phyloP scores from a whole-genome alignment of 2,329 filamentous ascomycete species.

The Apiospora hydei region DNA sequence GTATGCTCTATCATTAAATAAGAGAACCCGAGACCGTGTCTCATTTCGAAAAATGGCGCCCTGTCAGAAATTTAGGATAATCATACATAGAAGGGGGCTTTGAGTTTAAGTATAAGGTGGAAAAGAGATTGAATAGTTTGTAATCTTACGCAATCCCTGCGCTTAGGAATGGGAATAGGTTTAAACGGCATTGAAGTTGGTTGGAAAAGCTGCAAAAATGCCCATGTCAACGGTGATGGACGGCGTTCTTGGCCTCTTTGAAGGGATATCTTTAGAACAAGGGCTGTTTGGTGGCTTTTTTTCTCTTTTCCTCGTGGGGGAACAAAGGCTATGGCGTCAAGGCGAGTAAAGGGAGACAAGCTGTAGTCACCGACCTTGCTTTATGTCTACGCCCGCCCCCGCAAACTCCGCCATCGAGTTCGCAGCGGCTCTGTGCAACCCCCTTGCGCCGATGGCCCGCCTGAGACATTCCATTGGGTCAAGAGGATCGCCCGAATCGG shows the following conservation, averaged over 20 bases:
- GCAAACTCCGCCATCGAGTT: not conserved
- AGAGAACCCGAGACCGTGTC: not conserved
- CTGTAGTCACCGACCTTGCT: not conserved
- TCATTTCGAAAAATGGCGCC: not conserved
- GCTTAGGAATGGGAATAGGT: not conserved
- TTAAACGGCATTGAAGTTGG: not conserved
- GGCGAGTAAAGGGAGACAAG: not conserved
- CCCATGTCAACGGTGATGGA: not conserved
- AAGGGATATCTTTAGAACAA: slow-evolving; percentile 21
- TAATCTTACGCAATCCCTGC: not conserved
- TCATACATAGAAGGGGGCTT: not conserved
- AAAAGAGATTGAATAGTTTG: not conserved
- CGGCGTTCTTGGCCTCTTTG: slow-evolving; percentile 12
- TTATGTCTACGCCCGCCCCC: too few species aligned
- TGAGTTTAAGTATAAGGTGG: slow-evolving; percentile 1
- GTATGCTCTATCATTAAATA: not conserved
- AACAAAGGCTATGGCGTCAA: not conserved
- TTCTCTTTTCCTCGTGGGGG: not conserved
- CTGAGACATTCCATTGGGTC: not conserved
- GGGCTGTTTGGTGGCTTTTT: not conserved
- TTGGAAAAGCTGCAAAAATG: not conserved
- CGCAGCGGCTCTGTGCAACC: not conserved
- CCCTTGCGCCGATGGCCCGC: slow-evolving; percentile 6
- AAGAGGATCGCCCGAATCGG: not conserved
- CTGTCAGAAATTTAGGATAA: not conserved